phyloP scores from a whole-genome alignment of 2,329 filamentous ascomycete genomes.

The Pseudogymnoascus sp. region DNA sequence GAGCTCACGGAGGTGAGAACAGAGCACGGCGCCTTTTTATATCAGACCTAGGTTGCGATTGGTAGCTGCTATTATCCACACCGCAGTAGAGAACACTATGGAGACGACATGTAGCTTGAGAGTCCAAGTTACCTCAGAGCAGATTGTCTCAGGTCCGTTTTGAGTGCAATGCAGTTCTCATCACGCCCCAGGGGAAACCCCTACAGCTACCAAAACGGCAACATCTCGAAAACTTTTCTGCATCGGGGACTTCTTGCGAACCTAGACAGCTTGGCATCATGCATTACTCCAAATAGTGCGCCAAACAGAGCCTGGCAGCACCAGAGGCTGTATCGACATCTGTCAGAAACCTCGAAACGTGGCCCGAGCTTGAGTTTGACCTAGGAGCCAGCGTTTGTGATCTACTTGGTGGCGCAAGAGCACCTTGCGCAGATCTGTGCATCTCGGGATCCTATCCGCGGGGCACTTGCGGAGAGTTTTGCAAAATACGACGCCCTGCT shows the following conservation, averaged over 20 bases:
- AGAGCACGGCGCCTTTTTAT: background rate
- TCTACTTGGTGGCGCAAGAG: background rate
- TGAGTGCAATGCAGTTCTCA: background rate
- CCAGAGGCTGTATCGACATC: background rate
- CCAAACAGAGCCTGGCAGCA: background rate
- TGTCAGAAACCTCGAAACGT: background rate
- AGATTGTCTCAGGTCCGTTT: background rate
- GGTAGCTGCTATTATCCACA: background rate
- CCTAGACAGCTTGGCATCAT: background rate
- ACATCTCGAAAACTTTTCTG: background rate
- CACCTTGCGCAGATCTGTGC: slow-evolving; percentile 5
- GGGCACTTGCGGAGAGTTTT: background rate
- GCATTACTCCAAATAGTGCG: background rate
- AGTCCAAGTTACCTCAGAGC: background rate
- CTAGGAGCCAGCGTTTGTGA: background rate
- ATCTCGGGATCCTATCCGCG: background rate
- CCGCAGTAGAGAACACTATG: background rate
- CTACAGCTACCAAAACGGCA: background rate
- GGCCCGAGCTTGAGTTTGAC: background rate
- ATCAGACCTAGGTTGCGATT: background rate
- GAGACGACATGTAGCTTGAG: background rate
- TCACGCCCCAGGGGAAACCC: background rate
- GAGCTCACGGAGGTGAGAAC: background rate
- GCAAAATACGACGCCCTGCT: background rate
- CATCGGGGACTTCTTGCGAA: background rate